Evolutionary conservation across 2,329 filamentous ascomycete genomes (phyloP).

Genomic region (Pseudocercospora fijiensis): DNA sequence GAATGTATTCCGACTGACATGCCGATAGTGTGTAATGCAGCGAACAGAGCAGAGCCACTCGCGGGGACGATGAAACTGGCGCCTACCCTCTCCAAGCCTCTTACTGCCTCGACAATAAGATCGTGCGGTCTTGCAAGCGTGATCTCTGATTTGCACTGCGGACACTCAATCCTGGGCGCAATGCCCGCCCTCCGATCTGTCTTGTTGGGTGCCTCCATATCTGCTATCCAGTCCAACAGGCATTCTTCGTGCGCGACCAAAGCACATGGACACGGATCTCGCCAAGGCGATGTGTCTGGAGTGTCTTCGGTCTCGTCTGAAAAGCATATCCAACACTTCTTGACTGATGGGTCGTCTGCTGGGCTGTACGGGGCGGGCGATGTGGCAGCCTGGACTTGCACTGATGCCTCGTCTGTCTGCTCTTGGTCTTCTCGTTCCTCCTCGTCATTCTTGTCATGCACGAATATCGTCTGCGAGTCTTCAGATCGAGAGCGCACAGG

Average conservation of each 20-base stretch:
- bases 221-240: conserved; percentile 88
- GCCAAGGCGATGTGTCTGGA: conserved; percentile 67
- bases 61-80: conserved; percentile 64
- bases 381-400: not conserved
- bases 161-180: conserved; percentile 70
- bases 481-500: conserved; percentile 41
- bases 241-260: conserved; percentile 88
- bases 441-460: conserved; percentile 38
- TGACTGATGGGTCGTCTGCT: conserved; percentile 41
- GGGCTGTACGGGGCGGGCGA: conserved; percentile 5
- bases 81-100: conserved; percentile 57
- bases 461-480: conserved; percentile 49
- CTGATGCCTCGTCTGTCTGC: not conserved
- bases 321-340: conserved; percentile 70
- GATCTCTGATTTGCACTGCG: conserved; percentile 84
- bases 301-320: conserved; percentile 64
- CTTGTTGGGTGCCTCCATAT: conserved; percentile 67
- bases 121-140: conserved; percentile 72
- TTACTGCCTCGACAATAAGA: conserved; percentile 65
- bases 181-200: conserved; percentile 49
- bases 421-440: conserved; percentile 12
- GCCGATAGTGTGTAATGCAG: conserved; percentile 27
- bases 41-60: conserved; percentile 55
- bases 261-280: conserved; percentile 85
- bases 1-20: conserved; percentile 58